Percentiles rank a stretch among this genome's conserved stretches.
Evolutionary conservation across 805 yeast genomes (phyloP).

Genomic region (Saccharomycopsis malanga): DNA sequence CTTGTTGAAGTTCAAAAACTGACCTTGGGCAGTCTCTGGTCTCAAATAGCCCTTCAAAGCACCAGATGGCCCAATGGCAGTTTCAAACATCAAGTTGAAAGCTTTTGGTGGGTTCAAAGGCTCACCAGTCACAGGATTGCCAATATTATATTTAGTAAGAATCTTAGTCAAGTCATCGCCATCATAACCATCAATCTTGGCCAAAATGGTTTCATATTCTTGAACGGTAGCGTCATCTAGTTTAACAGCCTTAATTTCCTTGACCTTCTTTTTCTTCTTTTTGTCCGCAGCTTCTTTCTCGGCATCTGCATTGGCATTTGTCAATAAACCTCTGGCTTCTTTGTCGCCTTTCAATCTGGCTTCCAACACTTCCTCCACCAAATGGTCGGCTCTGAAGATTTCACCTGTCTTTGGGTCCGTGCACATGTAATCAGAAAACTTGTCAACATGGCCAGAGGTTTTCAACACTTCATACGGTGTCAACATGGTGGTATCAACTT

Average conservation of each 20-base stretch:
- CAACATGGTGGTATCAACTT: conserved; percentile 95
- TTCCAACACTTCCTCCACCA: conserved; percentile 96
- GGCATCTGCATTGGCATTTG: conserved; percentile 47
- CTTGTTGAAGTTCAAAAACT: conserved; percentile 90
- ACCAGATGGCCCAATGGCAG: conserved; percentile 99
- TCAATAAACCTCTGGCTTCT: conserved; percentile 82
- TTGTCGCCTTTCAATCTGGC: conserved; percentile 94
- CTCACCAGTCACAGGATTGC: conserved; percentile 87
- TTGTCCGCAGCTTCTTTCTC: conserved; percentile 65
- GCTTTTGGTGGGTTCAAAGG: conserved; percentile 84
- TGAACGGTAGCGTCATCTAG: conserved; percentile 71
- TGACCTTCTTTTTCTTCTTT: conserved; percentile 88
- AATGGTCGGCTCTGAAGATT: conserved; percentile 96
- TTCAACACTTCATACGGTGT: conserved; percentile 97
- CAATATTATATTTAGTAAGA: conserved; percentile 73
- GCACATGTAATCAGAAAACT: conserved; percentile 99
- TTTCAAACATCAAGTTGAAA: conserved; percentile 97
- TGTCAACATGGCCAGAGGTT: conserved; percentile 99
- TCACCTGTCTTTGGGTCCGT: conserved; percentile 93
- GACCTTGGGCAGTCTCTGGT: conserved; percentile 99
- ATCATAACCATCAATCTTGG: conserved; percentile 91
- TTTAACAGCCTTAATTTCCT: conserved; percentile 83
- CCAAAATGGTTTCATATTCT: conserved; percentile 82
- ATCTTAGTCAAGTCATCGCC: conserved; percentile 90
- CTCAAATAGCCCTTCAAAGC: conserved; percentile 90